Evolutionary conservation across 768 basidiomycete species (phyloP).

Genomic region (Termitomyces sp.): DNA sequence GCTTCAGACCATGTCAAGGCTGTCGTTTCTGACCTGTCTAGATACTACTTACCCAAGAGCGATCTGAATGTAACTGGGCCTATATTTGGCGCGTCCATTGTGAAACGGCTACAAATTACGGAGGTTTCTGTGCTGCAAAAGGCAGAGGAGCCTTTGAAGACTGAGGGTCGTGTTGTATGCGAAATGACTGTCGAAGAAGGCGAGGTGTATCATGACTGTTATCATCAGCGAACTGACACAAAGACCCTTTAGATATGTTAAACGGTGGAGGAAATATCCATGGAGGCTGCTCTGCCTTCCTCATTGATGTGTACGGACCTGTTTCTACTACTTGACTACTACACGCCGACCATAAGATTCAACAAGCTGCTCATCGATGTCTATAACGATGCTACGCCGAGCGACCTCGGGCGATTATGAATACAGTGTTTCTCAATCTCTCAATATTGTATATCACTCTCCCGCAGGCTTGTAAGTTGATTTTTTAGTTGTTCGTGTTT

Average conservation of each 20-base stretch:
- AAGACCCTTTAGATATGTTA: slow-evolving; percentile 41
- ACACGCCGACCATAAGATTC: background rate
- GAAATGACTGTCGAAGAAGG: slow-evolving; percentile 41
- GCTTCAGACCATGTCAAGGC: slow-evolving; percentile 25
- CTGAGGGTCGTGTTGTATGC: slow-evolving; percentile 40
- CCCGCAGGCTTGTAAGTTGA: slow-evolving; percentile 25
- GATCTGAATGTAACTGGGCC: slow-evolving; percentile 8
- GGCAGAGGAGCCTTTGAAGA: slow-evolving; percentile 35
- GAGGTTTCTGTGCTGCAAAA: slow-evolving; percentile 40
- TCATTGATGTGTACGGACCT: slow-evolving; percentile 44
- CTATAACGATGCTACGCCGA: slow-evolving; percentile 31
- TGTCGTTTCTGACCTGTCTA: slow-evolving; percentile 13
- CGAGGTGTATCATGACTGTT: slow-evolving; percentile 9
- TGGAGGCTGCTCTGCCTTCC: slow-evolving; percentile 48
- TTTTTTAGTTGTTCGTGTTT: background rate
- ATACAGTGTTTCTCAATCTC: slow-evolving; percentile 42
- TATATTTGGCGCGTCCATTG: slow-evolving; percentile 15
- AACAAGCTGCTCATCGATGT: slow-evolving; percentile 44
- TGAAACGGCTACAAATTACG: slow-evolving; percentile 22
- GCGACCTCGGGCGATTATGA: slow-evolving; percentile 18
- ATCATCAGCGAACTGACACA: background rate
- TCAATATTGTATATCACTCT: slow-evolving; percentile 51
- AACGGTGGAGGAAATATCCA: slow-evolving; percentile 44
- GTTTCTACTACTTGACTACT: background rate
- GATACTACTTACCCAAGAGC: slow-evolving; percentile 9